Evolutionary conservation across 805 yeast genomes (phyloP).

Genomic region (Saccharomycopsis babjevae): DNA sequence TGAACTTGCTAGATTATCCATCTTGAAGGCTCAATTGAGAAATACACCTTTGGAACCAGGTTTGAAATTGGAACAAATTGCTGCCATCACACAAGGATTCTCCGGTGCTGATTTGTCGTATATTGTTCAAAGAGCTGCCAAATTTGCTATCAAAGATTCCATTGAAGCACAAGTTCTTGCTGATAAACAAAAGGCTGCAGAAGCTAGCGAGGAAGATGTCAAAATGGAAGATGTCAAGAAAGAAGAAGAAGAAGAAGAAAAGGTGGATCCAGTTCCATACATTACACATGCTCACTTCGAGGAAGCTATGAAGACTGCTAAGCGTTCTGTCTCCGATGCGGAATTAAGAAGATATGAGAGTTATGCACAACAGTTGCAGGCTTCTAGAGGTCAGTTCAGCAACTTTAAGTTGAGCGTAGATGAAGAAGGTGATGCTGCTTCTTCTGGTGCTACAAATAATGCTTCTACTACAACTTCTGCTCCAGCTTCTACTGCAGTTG

Average conservation of each 20-base stretch:
- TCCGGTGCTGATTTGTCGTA: slow-evolving; percentile 98
- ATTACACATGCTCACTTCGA: slow-evolving; percentile 91
- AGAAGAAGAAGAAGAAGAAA: slow-evolving; percentile 43
- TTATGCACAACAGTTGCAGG: slow-evolving; percentile 90
- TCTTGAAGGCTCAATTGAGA: slow-evolving; percentile 91
- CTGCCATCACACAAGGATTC: slow-evolving; percentile 93
- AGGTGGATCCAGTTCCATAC: slow-evolving; percentile 90
- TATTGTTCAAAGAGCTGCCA: slow-evolving; percentile 97
- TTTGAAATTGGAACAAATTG: slow-evolving; percentile 75
- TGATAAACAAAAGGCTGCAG: slow-evolving; percentile 34
- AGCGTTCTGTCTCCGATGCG: slow-evolving; percentile 93
- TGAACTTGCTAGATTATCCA: slow-evolving; percentile 86
- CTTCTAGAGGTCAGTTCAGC: slow-evolving; percentile 90
- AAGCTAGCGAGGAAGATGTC: slow-evolving; percentile 42
- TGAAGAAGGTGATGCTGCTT: slow-evolving; percentile 41
- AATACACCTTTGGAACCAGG: slow-evolving; percentile 99
- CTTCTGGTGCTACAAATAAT: slow-evolving; percentile 28
- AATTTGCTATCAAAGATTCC: slow-evolving; percentile 95
- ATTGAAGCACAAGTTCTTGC: slow-evolving; percentile 66
- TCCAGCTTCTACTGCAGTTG: slow-evolving; percentile 39
- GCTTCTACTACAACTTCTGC: slow-evolving; percentile 35
- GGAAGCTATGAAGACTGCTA: slow-evolving; percentile 99
- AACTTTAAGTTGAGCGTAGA: slow-evolving; percentile 73
- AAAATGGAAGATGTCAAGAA: slow-evolving; percentile 32
- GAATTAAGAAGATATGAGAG: slow-evolving; percentile 98